phyloP scores from a whole-genome alignment of 306 rosid genomes.

The Fagus crenata region DNA sequence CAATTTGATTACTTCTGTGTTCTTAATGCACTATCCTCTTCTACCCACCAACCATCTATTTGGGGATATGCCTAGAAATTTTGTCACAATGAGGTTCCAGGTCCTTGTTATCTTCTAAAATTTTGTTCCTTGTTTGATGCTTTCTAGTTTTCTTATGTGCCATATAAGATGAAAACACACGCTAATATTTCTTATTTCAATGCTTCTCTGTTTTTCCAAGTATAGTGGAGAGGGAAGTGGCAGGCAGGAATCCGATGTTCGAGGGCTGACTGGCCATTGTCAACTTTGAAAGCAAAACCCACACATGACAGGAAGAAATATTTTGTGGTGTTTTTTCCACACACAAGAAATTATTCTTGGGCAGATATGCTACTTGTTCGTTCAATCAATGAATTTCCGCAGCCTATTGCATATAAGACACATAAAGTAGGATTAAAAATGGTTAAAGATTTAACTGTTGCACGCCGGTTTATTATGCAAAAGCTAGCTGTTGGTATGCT shows the following conservation, averaged over 20 bases:
- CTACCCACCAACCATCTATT: not conserved
- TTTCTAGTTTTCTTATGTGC: conserved; percentile 7
- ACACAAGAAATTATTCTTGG: conserved; percentile 91
- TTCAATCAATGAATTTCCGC: conserved; percentile 70
- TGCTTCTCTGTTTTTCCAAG: conserved; percentile 36
- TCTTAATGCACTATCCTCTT: not conserved
- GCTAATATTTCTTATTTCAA: conserved; percentile 33
- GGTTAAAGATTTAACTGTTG: conserved; percentile 77
- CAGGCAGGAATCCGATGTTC: conserved; percentile 94
- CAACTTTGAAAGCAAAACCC: conserved; percentile 94
- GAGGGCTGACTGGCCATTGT: conserved; percentile 93
- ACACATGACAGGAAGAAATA: conserved; percentile 91
- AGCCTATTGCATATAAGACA: conserved; percentile 79
- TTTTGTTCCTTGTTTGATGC: not conserved
- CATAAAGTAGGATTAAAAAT: conserved; percentile 73
- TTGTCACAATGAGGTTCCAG: not conserved
- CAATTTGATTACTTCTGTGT: not conserved
- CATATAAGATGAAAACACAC: not conserved
- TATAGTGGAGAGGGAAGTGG: conserved; percentile 99
- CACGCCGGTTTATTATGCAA: conserved; percentile 84
- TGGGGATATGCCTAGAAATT: not conserved
- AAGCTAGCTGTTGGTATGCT: conserved; percentile 86
- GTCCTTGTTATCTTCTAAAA: conserved; percentile 2
- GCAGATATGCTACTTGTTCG: conserved; percentile 86
- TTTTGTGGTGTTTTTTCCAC: conserved; percentile 88